Base-by-base conservation (phyloP, 2,329 filamentous ascomycete species). In the Thelonectria rubi region DNA sequence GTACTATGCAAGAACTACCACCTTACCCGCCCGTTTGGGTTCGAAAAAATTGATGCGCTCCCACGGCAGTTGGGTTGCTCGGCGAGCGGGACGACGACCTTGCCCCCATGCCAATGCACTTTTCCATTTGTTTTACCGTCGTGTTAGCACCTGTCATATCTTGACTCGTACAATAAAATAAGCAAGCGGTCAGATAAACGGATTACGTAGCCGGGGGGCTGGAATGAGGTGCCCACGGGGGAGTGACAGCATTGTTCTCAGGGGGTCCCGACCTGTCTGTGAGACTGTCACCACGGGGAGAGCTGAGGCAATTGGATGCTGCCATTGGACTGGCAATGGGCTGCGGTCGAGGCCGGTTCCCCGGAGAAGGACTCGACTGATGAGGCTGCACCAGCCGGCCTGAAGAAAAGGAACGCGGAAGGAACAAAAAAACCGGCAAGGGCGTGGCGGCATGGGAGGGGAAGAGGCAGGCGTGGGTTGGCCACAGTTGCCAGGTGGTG, bases 141-240 rank as follows among this genome's bases (percentile, higher is more conserved):
- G 10, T 30, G 26, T 30, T 30, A 37, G 24, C 18, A 47, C 15
- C 20, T 32, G 2, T 47, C 12, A 30, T 47, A 57, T 57, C 46
- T 57, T 18, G 11, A 24, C 51, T 56, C 42, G 51, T 49, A 39
- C 48, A 65, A 50, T n/a, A 21, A 30, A 47, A 53, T 26, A 43
- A 47, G 54, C 40, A 60, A 68, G 65, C 65, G 65, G 69, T 71
- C 69, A 62, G 65, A 66, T 66, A 60, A 58, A 69, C 40, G 50
- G 45, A 68, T 68, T 70, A 62, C 61, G 59, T 68, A 68, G 56
- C 57, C 55, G 61, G 47, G 55, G 37, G 21, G 54, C 43, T 47
- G 55, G 47, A 26, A 24, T 30, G 45, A 49, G 45, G 47, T 53
- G 58, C 47, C 42, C 50, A 39, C 42, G 42, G 49, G 42, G 53